Evolutionary conservation across 2,329 filamentous ascomycete genomes (phyloP).

Genomic region (Nigrospora oryzae): DNA sequence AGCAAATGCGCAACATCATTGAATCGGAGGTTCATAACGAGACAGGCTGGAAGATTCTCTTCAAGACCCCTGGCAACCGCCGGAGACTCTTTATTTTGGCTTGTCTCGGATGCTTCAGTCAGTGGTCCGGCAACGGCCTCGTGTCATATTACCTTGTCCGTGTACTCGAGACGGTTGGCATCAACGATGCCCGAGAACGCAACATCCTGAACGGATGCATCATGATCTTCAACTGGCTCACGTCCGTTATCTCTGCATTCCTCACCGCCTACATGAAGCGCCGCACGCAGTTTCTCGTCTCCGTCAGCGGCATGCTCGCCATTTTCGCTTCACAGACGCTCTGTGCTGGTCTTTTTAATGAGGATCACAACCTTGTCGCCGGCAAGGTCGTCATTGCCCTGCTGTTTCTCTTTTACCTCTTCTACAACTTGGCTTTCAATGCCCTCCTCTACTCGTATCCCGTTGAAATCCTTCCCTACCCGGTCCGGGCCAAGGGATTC

Average conservation of each 20-base stretch:
- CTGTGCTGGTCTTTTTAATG: conserved; percentile 5
- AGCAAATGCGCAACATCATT: conserved; percentile 33
- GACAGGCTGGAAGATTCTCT: conserved; percentile 34
- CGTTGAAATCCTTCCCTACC: conserved; percentile 17
- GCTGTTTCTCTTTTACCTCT: conserved; percentile 23
- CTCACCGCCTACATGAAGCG: conserved; percentile 8
- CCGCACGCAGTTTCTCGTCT: conserved; percentile 13
- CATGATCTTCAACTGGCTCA: conserved; percentile 5
- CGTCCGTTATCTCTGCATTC: conserved; percentile 1
- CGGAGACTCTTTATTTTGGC: conserved; percentile 45
- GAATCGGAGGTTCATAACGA: conserved; percentile 34
- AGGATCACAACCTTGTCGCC: conserved; percentile 4
- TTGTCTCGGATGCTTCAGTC: conserved; percentile 44
- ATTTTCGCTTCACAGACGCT: conserved; percentile 5
- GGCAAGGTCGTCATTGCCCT: conserved; percentile 18
- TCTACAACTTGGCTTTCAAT: conserved; percentile 22
- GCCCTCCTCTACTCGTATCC: conserved; percentile 20
- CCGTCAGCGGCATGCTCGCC: conserved; percentile 9
- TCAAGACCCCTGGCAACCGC: conserved; percentile 43
- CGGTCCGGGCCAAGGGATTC: conserved; percentile 13
- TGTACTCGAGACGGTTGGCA: conserved; percentile 22
- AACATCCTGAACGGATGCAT: conserved; percentile 22
- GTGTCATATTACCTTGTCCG: conserved; percentile 25
- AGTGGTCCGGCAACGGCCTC: conserved; percentile 30
- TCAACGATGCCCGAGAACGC: conserved; percentile 19